These are phyloP conservation scores for Penicillium coprophilum DNA, from an alignment of 495 filamentous ascomycete genomes.

Conservation along the genomic window DNA sequence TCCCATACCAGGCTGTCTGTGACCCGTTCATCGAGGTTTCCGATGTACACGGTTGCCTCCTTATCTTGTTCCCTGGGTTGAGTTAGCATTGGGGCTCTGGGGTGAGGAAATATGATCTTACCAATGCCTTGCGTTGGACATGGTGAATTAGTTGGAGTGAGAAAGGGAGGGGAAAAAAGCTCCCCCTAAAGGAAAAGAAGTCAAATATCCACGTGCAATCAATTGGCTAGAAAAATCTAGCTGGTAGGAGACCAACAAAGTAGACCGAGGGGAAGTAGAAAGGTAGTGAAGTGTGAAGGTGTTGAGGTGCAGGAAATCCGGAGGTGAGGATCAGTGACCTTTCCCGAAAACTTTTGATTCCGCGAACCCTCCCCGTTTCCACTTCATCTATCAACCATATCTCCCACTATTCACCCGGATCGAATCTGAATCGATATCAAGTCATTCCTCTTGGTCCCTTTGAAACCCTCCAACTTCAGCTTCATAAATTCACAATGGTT, in stretches of 20 bases:
- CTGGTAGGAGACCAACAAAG: neutral
- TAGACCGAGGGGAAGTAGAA: neutral
- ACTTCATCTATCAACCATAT: constrained; percentile 7
- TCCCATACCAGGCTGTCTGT: constrained; percentile 91
- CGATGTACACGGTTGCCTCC: constrained; percentile 96
- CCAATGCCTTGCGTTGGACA: constrained; percentile 82
- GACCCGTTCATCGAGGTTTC: constrained; percentile 95
- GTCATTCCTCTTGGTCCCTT: neutral
- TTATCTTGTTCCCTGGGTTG: constrained; percentile 90
- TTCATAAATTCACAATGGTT: constrained; percentile 53
- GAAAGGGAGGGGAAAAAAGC: neutral
- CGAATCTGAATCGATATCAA: neutral
- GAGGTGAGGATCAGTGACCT: constrained; percentile 9
- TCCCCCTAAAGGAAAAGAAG: neutral
- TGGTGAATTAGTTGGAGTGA: constrained; percentile 26
- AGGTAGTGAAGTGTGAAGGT: neutral
- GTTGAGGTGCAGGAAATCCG: constrained; percentile 2
- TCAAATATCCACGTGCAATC: neutral
- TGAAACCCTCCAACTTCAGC: neutral
- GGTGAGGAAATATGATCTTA: constrained; percentile 36
- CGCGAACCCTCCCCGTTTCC: constrained; percentile 13
- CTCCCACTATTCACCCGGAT: neutral
- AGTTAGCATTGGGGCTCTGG: constrained; percentile 10
- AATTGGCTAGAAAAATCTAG: too few relatives aligned
- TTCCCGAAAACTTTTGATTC: constrained; percentile 40